Base-by-base conservation (phyloP, 257 asterid genomes). In the Penstemon barbatus region DNA sequence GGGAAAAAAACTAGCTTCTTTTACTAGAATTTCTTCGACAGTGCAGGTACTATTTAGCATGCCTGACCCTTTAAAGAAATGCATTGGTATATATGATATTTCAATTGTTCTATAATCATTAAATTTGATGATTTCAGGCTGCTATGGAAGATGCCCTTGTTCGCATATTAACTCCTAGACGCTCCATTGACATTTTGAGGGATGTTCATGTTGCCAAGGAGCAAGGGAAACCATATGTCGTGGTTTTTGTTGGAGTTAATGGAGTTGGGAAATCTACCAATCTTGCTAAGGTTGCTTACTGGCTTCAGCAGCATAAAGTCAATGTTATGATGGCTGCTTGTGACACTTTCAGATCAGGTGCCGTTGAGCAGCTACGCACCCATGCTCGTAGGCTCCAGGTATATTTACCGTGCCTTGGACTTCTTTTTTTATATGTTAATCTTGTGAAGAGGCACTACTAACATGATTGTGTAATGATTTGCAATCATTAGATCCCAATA, bases 91-190 rank as follows among this genome's bases (percentile, higher is more conserved):
- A n/a, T 41, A 4, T 46, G 38, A 6, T 64, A 45, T 55, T 58
- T 75, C 37, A 54, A 5, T 54, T 49, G 54, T 61, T 63, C 73
- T 74, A 39, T 63, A 57, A 66, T 70, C 42, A 39, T 11, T 69
- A 52, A 4, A 49, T 63, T 74, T 71, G 74, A 72, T 71, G 61
- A 25, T 72, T 69, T 73, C 77, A 94, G 97, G 84, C 85, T 71
- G 97, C 99, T 63, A 94, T 94, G 97, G 99, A 94, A 77, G 97
- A 94, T 80, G 97, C 99, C 75, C 97, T 94, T 79, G 88, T 83
- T 76, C 99, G 97, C 61, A 94, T 94, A 65, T 83, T 94, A 71
- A 94, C 99, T 82, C 99, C 99, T 44, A 85, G 77, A 54, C 92
- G 99, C 62, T 94, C 99, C 61, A 91, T 94, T 78, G 97, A 94